Evolutionary conservation across 208 protist species (phyloP), one percentile per base, ranked within the genome.

Genomic region (Acanthamoeba healyi): DNA sequence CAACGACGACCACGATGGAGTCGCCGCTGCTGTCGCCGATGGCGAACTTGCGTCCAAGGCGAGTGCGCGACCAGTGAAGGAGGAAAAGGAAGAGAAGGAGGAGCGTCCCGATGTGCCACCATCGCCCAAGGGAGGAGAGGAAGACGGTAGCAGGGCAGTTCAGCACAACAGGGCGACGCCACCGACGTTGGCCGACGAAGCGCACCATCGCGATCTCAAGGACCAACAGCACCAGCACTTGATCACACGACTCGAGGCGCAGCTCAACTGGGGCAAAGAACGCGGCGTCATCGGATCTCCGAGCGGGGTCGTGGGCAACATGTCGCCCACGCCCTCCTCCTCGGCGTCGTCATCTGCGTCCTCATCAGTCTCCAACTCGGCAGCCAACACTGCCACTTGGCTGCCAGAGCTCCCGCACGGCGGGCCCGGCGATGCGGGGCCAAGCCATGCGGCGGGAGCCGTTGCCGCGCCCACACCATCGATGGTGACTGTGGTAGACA

Each of bases 251-350:
- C 42, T 86, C 29, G 44, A 49, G 6, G 44, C 22, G 14, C 77
- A 86, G 46, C 77, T 86, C n/a, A 51, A 42, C 24, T 38, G 42
- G 77, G 77, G 42, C 26, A 58, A 58, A 24, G 42, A 58, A n/a
- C 77, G 77, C 44, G 77, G 77, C 77, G 77, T 86, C 44, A 86
- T 86, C 44, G 77, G 77, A 10, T 40, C 77, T 26, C 44, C 77
- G 46, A 86, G 77, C 46, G 77, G 77, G 17, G 44, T 86, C 4
- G 77, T 36, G 6, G 77, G 77, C 29, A 44, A 86, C 15, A 26
- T 38, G 40, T 58, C 77, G 44, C 77, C 46, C 29, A 26, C 44
- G 29, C 36, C 72, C 14, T 54, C 77, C 12, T 58, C 77, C n/a
- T 86, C 77, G 1, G 34, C 74, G 0, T 29, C 40, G 0, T 84